phyloP scores from a whole-genome alignment of 225 moss, liverwort and hornwort species.

The Sphagnum tenellum region DNA sequence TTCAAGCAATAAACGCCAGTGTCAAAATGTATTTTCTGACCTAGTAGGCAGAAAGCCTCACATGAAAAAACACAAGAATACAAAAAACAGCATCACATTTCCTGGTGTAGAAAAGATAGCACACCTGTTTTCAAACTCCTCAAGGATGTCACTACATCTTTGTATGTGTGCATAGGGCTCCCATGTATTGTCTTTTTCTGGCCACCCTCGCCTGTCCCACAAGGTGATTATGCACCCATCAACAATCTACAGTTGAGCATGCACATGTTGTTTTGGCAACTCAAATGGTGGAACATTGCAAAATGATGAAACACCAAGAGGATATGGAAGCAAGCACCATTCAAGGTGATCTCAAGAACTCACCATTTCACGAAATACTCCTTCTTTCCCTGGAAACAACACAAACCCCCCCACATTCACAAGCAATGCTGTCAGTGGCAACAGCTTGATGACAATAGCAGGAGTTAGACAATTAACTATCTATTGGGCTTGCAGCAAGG shows the following conservation, averaged over 20 bases:
- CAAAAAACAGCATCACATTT: background rate
- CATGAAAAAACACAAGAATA: background rate
- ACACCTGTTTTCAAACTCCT: slow-evolving; percentile 58
- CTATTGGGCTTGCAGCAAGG: no score
- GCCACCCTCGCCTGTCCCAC: slow-evolving; percentile 45
- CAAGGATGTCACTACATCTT: slow-evolving; percentile 53
- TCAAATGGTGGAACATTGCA: no score
- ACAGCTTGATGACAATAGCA: background rate
- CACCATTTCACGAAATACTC: slow-evolving; percentile 91
- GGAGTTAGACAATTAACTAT: background rate
- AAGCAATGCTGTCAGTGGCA: slow-evolving; percentile 8
- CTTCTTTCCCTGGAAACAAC: slow-evolving; percentile 62
- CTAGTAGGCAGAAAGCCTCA: background rate
- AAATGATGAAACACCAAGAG: background rate
- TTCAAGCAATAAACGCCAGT: background rate
- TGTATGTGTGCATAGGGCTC: slow-evolving; percentile 56
- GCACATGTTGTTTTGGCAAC: background rate
- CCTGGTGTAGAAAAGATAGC: slow-evolving; percentile 4
- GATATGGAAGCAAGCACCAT: background rate
- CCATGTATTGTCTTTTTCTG: slow-evolving; percentile 62
- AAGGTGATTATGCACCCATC: background rate
- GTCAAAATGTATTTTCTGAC: background rate
- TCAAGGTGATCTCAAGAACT: slow-evolving; percentile 11
- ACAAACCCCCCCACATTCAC: background rate
- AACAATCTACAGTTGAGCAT: background rate